Evolutionary conservation across 1,284 basidiomycete species (phyloP).

Genomic region (Trichosporon coremiiforme): DNA sequence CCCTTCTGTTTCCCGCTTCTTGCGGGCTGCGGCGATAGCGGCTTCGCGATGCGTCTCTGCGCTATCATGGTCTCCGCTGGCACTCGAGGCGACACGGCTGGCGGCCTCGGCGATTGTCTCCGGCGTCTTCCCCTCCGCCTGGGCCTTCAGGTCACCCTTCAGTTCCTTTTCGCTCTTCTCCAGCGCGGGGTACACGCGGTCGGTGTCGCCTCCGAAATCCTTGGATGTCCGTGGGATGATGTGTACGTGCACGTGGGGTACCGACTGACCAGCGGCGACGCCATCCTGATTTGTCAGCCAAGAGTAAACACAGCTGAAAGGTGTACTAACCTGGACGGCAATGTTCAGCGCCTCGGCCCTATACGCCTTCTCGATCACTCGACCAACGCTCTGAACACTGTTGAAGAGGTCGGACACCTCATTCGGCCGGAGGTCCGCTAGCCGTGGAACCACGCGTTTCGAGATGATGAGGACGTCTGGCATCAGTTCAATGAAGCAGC

Average conservation of each 20-base stretch:
- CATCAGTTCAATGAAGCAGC: not conserved
- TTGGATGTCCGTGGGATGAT: constrained; percentile 71
- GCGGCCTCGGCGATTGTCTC: not conserved
- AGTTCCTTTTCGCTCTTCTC: constrained; percentile 65
- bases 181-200: constrained; percentile 75
- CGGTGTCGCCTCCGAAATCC: constrained; percentile 65
- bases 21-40: constrained; percentile 21
- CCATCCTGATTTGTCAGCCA: constrained; percentile 66
- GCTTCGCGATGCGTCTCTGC: not conserved
- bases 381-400: constrained; percentile 64
- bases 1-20: constrained; percentile 49
- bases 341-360: constrained; percentile 67
- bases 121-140: constrained; percentile 10
- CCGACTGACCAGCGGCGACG: constrained; percentile 76
- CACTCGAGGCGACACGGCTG: not conserved
- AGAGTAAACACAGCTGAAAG: not conserved
- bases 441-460: constrained; percentile 70
- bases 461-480: constrained; percentile 87
- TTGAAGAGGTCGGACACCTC: constrained; percentile 78
- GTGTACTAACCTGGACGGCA: constrained; percentile 70
- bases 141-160: constrained; percentile 23
- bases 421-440: constrained; percentile 68
- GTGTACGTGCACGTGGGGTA: constrained; percentile 90
- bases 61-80: not conserved
- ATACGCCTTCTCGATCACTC: constrained; percentile 56